phyloP scores from a whole-genome alignment of 2,329 filamentous ascomycete genomes.

The Aquanectria penicillioides region DNA sequence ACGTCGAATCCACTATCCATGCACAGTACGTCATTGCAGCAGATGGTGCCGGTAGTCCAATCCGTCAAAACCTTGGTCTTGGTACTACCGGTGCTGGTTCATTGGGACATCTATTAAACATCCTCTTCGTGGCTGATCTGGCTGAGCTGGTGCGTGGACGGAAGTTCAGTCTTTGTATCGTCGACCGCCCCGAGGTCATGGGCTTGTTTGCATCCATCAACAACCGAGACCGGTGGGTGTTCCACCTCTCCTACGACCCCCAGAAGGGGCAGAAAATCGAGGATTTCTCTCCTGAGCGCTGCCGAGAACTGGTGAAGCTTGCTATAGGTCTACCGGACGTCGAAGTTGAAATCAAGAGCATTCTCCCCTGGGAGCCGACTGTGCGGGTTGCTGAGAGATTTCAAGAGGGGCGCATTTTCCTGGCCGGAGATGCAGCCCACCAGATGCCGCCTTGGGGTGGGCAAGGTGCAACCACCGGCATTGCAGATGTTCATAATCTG shows the following conservation, averaged over 20 bases:
- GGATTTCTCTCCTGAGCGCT: constrained; percentile 3
- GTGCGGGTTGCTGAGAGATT: constrained; percentile 4
- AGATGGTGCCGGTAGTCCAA: not conserved
- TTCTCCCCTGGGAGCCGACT: not conserved
- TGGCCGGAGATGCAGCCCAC: constrained; percentile 1
- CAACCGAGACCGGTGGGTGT: constrained; percentile 2
- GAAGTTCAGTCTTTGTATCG: not conserved
- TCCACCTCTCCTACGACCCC: constrained; percentile 1
- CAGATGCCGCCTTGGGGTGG: constrained; percentile 10
- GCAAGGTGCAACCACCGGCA: constrained; percentile 3
- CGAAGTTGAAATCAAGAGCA: not conserved
- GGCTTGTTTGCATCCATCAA: constrained; percentile 10
- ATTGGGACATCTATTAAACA: constrained; percentile 1
- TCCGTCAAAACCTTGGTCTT: not conserved
- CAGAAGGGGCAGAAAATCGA: not conserved
- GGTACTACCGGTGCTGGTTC: not conserved
- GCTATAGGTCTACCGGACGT: not conserved
- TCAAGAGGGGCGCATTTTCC: not conserved
- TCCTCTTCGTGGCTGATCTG: constrained; percentile 2
- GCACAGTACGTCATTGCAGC: constrained; percentile 7
- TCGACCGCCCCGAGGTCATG: not conserved
- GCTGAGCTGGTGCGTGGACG: constrained; percentile 1
- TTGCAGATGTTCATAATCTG: constrained; percentile 6
- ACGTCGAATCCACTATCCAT: not conserved
- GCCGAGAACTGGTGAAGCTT: not conserved